Evolutionary conservation across 2,329 filamentous ascomycete genomes (phyloP).

Genomic region (Colletotrichum incanum): DNA sequence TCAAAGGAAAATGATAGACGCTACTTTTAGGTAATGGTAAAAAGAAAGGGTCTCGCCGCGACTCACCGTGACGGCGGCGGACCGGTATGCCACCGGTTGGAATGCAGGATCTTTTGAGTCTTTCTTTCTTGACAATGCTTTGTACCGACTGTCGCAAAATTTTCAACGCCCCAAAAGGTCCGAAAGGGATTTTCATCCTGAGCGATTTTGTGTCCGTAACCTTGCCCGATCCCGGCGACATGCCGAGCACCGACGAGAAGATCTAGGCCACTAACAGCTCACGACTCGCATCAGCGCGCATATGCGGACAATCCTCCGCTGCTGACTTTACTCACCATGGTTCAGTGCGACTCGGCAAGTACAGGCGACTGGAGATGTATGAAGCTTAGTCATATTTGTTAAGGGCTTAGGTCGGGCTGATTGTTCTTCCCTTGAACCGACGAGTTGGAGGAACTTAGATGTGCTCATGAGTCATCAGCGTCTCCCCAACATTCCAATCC

Average conservation of each 20-base stretch:
- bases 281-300: conserved; percentile 2
- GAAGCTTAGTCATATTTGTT: conserved; percentile 23
- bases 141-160: background rate
- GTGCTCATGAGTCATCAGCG: background rate
- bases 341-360: conserved; percentile 12
- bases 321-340: background rate
- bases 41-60: conserved; percentile 5
- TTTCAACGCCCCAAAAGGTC: conserved; percentile 9
- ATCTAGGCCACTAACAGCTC: conserved; percentile 10
- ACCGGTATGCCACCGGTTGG: conserved; percentile 14
- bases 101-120: background rate
- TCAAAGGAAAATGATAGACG: conserved; percentile 20
- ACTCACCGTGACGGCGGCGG: conserved; percentile 17
- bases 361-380: background rate
- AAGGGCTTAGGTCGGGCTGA: background rate
- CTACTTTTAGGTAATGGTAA: conserved; percentile 16
- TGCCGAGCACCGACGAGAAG: conserved; percentile 13
- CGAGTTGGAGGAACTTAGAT: background rate
- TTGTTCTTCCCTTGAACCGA: conserved; percentile 7
- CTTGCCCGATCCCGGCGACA: conserved; percentile 4
- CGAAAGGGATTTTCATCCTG: conserved; percentile 12
- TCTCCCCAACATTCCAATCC: background rate
- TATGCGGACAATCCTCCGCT: conserved; percentile 17
- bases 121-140: conserved; percentile 18
- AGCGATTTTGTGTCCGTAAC: conserved; percentile 29